A percentile compares a stretch with the other conserved stretches of the same genome.
phyloP scores from a whole-genome alignment of 2,329 filamentous ascomycete genomes.

The Diaporthe helianthi region DNA sequence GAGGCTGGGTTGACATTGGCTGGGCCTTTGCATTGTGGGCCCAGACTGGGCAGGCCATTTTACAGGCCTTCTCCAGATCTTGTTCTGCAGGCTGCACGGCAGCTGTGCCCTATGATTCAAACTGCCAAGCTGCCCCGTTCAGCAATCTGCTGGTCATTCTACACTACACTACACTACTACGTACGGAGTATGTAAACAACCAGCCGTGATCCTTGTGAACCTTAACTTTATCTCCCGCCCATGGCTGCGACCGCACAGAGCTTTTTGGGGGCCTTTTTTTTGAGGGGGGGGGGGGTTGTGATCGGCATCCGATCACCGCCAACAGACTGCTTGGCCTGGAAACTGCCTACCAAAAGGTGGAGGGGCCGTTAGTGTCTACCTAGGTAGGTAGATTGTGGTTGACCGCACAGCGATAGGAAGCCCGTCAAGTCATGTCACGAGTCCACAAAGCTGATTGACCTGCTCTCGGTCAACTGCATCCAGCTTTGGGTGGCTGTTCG shows the following conservation, averaged over 20 bases:
- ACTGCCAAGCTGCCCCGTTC: conserved; percentile 16
- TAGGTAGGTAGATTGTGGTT: not conserved
- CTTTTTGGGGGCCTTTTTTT: not conserved
- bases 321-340: conserved; percentile 15
- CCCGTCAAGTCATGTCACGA: not conserved
- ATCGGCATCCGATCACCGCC: not conserved
- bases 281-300: no score
- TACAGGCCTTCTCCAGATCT: conserved; percentile 27
- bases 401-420: not conserved
- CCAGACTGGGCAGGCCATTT: not conserved
- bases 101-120: no score
- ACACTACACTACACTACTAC: no score
- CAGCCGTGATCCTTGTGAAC: not conserved
- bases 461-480: not conserved
- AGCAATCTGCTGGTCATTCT: not conserved
- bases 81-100: conserved; percentile 29
- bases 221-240: conserved; percentile 6
- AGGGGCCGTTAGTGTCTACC: not conserved
- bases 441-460: not conserved
- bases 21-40: conserved; percentile 1
- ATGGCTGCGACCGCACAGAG: not conserved
- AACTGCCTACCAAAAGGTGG: not conserved
- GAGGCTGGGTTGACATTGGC: conserved; percentile 17
- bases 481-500: not conserved
- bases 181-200: not conserved